Evolutionary conservation across 2,329 filamentous ascomycete species (phyloP).

Genomic region (Trichophyton rubrum): DNA sequence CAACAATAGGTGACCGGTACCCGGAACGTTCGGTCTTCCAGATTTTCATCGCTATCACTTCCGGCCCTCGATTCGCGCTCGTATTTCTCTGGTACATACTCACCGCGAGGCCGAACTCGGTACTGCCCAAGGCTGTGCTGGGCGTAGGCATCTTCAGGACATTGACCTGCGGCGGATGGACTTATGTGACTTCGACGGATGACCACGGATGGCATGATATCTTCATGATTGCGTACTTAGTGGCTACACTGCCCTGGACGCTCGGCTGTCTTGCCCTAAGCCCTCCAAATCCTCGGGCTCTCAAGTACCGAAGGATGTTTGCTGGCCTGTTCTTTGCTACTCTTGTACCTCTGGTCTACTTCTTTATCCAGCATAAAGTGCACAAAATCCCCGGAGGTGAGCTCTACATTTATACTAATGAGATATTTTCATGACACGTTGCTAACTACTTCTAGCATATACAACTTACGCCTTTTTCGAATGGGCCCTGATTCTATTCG

Average conservation of each 20-base stretch:
- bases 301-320: slow-evolving; percentile 80
- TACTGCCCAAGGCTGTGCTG: slow-evolving; percentile 69
- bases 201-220: slow-evolving; percentile 98
- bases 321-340: slow-evolving; percentile 80
- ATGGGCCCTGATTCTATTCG: slow-evolving; percentile 87
- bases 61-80: slow-evolving; percentile 80
- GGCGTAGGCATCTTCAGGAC: slow-evolving; percentile 74
- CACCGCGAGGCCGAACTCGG: slow-evolving; percentile 60
- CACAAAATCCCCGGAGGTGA: slow-evolving; percentile 85
- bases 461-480: slow-evolving; percentile 97
- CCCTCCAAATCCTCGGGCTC: slow-evolving; percentile 65
- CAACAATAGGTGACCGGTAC: slow-evolving; percentile 94
- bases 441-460: slow-evolving; percentile 53
- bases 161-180: slow-evolving; percentile 92
- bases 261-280: slow-evolving; percentile 78
- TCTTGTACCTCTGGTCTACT: slow-evolving; percentile 81
- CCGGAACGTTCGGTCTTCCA: slow-evolving; percentile 95
- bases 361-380: slow-evolving; percentile 97
- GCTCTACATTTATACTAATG: slow-evolving; percentile 19
- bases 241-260: slow-evolving; percentile 92
- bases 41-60: slow-evolving; percentile 93
- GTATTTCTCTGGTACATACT: slow-evolving; percentile 87
- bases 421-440: not conserved
- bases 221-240: slow-evolving; percentile 96
- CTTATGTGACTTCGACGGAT: slow-evolving; percentile 95